Evolutionary conservation across 2,329 filamentous ascomycete species (phyloP).

Genomic region (Helicocarpus griseus): DNA sequence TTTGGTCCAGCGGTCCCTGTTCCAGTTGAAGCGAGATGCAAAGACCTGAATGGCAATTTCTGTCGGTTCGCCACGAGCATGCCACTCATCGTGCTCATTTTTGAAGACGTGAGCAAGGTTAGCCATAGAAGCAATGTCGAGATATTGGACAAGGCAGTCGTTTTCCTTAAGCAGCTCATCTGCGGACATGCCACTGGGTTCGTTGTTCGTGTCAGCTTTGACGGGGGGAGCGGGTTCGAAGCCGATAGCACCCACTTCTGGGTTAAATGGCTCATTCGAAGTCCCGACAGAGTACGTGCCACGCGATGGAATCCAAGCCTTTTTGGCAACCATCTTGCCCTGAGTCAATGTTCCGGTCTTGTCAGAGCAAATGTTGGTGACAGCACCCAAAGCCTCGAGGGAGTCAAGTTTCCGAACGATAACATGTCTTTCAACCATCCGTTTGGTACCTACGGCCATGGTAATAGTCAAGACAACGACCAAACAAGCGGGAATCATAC

Average conservation of each 20-base stretch:
- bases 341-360: conserved; percentile 54
- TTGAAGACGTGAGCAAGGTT: conserved; percentile 56
- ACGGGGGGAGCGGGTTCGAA: conserved; percentile 27
- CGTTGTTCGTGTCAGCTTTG: conserved; percentile 13
- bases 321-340: conserved; percentile 54
- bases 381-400: conserved; percentile 52
- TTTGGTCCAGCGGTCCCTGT: conserved; percentile 43
- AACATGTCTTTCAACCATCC: conserved; percentile 48
- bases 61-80: conserved; percentile 57
- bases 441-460: conserved; percentile 52
- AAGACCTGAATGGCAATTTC: conserved; percentile 70
- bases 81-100: conserved; percentile 46
- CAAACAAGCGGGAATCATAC: conserved; percentile 54
- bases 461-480: conserved; percentile 60
- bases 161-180: conserved; percentile 39
- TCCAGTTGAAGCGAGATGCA: conserved; percentile 57
- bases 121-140: conserved; percentile 55
- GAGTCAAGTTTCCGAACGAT: conserved; percentile 50
- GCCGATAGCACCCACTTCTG: conserved; percentile 41
- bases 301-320: conserved; percentile 48
- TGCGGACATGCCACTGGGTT: conserved; percentile 13
- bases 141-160: conserved; percentile 42
- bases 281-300: conserved; percentile 51
- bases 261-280: conserved; percentile 48
- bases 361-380: conserved; percentile 50